Conservation (phyloP, 129 eudicot species). For the Arctium lappa region DNA sequence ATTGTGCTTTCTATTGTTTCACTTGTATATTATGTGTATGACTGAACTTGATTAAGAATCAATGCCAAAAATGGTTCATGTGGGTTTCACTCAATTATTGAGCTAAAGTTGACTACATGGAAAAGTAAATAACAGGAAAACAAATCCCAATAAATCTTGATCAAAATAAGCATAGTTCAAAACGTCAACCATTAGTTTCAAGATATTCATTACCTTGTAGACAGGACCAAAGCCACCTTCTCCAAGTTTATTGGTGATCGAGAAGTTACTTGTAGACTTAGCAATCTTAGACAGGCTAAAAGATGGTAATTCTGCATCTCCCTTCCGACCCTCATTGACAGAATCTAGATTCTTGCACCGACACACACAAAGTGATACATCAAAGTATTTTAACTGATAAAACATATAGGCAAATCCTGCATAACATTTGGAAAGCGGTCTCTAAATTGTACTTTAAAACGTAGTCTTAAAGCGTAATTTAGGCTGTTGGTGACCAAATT, state of each 20-base stretch:
- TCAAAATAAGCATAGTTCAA: too few relatives aligned
- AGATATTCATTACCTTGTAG: background rate
- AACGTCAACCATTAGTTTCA: too few relatives aligned
- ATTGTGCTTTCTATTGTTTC: too few relatives aligned
- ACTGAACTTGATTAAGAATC: too few relatives aligned
- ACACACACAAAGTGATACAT: background rate
- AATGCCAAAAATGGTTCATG: too few relatives aligned
- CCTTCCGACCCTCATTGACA: background rate
- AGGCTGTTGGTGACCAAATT: background rate
- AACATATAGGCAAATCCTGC: too few relatives aligned
- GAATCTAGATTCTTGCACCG: background rate
- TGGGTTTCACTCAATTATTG: too few relatives aligned
- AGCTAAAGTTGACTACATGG: too few relatives aligned
- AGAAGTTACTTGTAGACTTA: background rate
- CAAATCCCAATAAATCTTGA: background rate
- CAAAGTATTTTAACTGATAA: background rate
- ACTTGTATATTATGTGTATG: too few relatives aligned
- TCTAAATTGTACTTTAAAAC: background rate
- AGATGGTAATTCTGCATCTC: background rate
- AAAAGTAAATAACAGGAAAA: background rate
- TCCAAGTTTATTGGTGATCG: background rate
- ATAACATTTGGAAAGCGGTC: background rate
- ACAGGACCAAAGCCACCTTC: background rate
- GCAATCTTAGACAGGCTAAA: background rate
- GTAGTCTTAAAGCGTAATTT: background rate